A percentile compares a stretch with the other conserved stretches of the same genome.
These are phyloP conservation scores for Kodamaea kaohsiungensis DNA, from an alignment of 805 yeast species.

Conservation along the genomic window DNA sequence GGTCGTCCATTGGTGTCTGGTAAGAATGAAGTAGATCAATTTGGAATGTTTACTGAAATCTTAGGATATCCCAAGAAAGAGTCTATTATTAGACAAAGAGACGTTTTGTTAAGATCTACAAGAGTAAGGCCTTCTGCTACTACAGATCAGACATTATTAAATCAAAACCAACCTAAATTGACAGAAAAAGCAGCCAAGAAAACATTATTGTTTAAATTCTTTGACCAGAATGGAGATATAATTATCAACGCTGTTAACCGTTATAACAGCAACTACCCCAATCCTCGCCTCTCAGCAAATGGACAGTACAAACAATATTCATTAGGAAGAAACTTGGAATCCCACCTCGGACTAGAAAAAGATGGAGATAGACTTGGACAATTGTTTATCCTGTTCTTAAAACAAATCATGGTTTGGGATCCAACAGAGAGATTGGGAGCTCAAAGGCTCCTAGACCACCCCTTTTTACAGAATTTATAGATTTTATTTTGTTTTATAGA, in stretches of 20 bases:
- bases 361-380: constrained; percentile 4
- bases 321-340: constrained; percentile 25
- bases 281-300: not conserved
- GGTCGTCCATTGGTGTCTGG: constrained; percentile 50
- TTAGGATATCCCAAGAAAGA: constrained; percentile 50
- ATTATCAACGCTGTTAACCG: constrained; percentile 35
- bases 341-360: constrained; percentile 24
- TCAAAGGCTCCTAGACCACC: constrained; percentile 6
- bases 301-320: constrained; percentile 18
- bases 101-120: constrained; percentile 29
- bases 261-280: constrained; percentile 11
- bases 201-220: constrained; percentile 38
- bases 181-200: constrained; percentile 36
- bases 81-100: constrained; percentile 40
- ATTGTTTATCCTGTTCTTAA: constrained; percentile 29
- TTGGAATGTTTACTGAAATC: constrained; percentile 42
- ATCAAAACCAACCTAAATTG: constrained; percentile 11
- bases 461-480: constrained; percentile 3
- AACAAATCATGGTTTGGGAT: constrained; percentile 38
- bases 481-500: not conserved
- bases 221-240: constrained; percentile 40
- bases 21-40: constrained; percentile 48
- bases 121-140: constrained; percentile 11
- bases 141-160: not conserved
- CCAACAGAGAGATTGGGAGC: constrained; percentile 18